Evolutionary conservation across 208 protist genomes (phyloP).

Genomic region (Naegleria lovaniensis): DNA sequence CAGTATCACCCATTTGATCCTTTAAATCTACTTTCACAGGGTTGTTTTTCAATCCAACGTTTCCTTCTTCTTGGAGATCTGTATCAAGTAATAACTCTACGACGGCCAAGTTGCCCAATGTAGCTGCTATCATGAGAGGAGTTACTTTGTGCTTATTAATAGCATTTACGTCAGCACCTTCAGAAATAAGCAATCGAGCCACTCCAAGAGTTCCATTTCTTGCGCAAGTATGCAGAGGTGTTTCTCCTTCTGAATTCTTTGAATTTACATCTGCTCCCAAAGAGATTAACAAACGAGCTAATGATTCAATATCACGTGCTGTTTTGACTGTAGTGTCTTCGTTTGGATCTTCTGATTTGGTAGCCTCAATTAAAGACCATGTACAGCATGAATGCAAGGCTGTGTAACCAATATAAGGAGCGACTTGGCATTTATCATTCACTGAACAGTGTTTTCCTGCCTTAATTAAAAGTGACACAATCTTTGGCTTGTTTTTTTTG

Average conservation of each 20-base stretch:
- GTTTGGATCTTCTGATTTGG: background rate
- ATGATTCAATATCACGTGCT: background rate
- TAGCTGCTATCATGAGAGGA: background rate
- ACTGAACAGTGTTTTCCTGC: background rate
- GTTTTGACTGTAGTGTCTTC: background rate
- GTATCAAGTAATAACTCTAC: background rate
- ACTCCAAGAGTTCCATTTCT: background rate
- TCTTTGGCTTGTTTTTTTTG: constrained; percentile 8
- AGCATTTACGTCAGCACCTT: background rate
- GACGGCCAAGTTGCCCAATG: background rate
- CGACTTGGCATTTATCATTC: background rate
- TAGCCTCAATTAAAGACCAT: background rate
- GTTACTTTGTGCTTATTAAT: background rate
- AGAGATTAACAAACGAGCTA: background rate
- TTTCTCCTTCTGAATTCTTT: constrained; percentile 5
- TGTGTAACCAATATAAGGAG: background rate
- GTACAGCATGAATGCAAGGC: background rate
- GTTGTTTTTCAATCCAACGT: background rate
- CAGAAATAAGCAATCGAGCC: background rate
- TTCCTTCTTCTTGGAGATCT: background rate
- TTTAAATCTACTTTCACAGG: background rate
- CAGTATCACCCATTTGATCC: constrained; percentile 13
- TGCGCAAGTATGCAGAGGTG: background rate
- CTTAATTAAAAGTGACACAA: background rate
- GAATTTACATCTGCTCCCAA: background rate